A percentile compares a stretch with the other conserved stretches of the same genome.
Conservation (phyloP, 352 stramenopile genomes). For the Phytophthora syringae region DNA sequence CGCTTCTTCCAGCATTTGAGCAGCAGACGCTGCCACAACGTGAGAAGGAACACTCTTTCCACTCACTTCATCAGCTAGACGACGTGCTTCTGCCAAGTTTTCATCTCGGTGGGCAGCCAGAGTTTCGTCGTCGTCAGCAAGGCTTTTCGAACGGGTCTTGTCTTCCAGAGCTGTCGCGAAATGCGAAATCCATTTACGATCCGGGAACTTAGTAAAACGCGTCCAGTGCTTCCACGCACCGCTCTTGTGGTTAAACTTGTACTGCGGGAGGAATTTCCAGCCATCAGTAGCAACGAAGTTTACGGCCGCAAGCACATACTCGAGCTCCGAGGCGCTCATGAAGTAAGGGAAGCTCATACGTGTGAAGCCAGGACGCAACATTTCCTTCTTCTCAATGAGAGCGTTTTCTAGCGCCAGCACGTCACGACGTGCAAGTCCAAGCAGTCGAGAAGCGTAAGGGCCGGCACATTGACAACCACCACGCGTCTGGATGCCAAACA, state of each 20-base stretch:
- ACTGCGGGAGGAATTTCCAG: conserved; percentile 95
- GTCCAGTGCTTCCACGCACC: conserved; percentile 92
- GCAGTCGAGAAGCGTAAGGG: conserved; percentile 93
- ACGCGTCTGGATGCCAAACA: conserved; percentile 95
- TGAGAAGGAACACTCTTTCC: conserved; percentile 29
- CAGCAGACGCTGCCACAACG: conserved; percentile 42
- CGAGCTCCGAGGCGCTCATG: conserved; percentile 78
- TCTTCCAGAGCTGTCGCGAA: conserved; percentile 44
- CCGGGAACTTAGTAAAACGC: conserved; percentile 58
- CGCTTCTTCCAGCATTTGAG: conserved; percentile 59
- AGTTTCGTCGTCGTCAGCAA: conserved; percentile 41
- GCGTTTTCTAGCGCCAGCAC: conserved; percentile 84
- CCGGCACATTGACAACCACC: conserved; percentile 91
- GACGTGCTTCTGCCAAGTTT: conserved; percentile 48
- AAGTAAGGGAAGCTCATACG: conserved; percentile 94
- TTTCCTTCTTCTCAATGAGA: conserved; percentile 92
- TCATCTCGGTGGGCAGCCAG: conserved; percentile 44
- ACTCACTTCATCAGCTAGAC: conserved; percentile 39
- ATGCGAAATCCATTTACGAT: conserved; percentile 64
- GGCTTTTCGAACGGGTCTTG: conserved; percentile 28
- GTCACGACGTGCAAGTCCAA: conserved; percentile 86
- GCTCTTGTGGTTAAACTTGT: conserved; percentile 96
- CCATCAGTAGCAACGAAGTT: conserved; percentile 95
- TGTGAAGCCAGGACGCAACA: conserved; percentile 96
- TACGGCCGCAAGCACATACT: conserved; percentile 95